Percentiles rank a stretch among this genome's conserved stretches.
Conservation (phyloP, 2,329 filamentous ascomycete genomes). For the Fusarium verrucosum region DNA sequence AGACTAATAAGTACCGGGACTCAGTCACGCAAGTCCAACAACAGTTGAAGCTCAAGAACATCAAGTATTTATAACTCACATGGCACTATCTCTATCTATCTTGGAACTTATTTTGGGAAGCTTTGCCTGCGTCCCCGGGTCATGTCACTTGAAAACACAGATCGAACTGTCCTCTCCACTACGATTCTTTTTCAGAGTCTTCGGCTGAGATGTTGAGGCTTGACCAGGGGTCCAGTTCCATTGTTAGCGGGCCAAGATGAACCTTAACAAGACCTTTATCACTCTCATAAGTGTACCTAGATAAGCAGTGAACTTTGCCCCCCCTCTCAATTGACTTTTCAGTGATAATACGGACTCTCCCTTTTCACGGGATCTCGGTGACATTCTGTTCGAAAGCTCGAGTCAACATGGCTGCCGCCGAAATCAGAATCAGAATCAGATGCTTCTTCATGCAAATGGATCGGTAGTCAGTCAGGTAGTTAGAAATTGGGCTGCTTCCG, state of each 20-base stretch:
- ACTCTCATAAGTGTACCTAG: neutral
- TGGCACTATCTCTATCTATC: neutral
- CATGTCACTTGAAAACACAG: slow-evolving; percentile 4
- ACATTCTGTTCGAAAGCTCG: neutral
- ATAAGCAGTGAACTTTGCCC: neutral
- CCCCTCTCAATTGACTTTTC: neutral
- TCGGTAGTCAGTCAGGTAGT: too few relatives aligned
- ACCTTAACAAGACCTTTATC: slow-evolving; percentile 14
- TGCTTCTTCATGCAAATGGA: slow-evolving; percentile 21
- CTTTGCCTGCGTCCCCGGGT: neutral
- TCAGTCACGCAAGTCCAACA: neutral
- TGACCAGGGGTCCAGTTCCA: slow-evolving; percentile 9
- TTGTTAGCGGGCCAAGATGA: slow-evolving; percentile 14
- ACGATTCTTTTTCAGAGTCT: slow-evolving; percentile 6
- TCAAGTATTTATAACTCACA: neutral
- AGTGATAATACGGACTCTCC: neutral
- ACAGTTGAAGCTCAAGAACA: neutral
- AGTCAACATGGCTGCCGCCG: neutral
- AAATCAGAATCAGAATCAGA: neutral
- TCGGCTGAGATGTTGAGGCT: slow-evolving; percentile 17
- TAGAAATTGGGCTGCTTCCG: slow-evolving; percentile 20
- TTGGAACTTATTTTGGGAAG: neutral
- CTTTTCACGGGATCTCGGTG: neutral
- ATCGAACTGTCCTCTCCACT: slow-evolving; percentile 8
- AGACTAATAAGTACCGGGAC: too few relatives aligned